Percentiles rank a stretch among this genome's conserved stretches.
phyloP scores from a whole-genome alignment of 352 stramenopile genomes.

The Pythium dissotocum region DNA sequence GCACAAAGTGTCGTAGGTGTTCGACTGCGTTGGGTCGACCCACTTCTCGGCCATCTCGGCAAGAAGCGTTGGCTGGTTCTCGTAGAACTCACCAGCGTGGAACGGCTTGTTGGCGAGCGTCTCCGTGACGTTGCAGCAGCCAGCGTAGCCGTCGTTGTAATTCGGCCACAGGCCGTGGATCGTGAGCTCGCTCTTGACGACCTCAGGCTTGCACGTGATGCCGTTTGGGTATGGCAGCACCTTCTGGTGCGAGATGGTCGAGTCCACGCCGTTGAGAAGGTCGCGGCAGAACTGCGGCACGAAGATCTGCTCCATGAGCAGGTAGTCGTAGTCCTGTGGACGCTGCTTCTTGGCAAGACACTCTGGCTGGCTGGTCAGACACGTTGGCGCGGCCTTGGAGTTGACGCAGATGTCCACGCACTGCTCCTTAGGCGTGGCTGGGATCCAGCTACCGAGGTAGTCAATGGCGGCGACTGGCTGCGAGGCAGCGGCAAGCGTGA shows the following conservation, averaged over 20 bases:
- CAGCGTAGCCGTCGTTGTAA: conserved; percentile 72
- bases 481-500: not conserved
- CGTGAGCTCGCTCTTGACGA: conserved; percentile 54
- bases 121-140: conserved; percentile 70
- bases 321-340: conserved; percentile 72
- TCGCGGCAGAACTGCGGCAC: conserved; percentile 82
- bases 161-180: conserved; percentile 82
- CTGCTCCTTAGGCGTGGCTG: conserved; percentile 38
- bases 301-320: conserved; percentile 79
- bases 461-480: conserved; percentile 35
- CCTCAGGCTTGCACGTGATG: conserved; percentile 42
- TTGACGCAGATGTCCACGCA: conserved; percentile 77
- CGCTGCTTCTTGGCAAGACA: conserved; percentile 65
- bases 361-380: conserved; percentile 46
- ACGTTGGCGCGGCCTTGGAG: conserved; percentile 56
- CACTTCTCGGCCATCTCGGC: conserved; percentile 55
- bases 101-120: conserved; percentile 58
- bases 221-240: conserved; percentile 65
- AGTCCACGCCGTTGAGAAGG: conserved; percentile 65
- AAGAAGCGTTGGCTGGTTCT: conserved; percentile 47
- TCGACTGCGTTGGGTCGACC: conserved; percentile 57
- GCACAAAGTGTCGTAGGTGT: conserved; percentile 61
- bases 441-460: conserved; percentile 64
- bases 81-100: conserved; percentile 39
- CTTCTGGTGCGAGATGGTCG: conserved; percentile 81